Evolutionary conservation across 257 asterid species (phyloP), one percentile per base, ranked within the genome.

Genomic region (Plantago elongata): DNA sequence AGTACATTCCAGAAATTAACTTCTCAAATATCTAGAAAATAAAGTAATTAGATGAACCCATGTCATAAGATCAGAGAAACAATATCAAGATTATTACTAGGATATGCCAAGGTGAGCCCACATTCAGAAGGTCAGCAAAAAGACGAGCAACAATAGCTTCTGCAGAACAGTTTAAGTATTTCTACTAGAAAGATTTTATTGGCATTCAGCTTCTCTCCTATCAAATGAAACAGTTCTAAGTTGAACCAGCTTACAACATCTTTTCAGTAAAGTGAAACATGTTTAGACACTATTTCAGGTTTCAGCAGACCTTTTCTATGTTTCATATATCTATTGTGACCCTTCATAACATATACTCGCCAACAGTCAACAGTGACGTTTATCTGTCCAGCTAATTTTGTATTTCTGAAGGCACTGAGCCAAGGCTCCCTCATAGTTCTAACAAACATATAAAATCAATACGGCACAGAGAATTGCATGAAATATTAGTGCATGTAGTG

Each of bases 1-100:
- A 77, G 76, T 90, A 90, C 97, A 90, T 84, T 66, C 97, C 97
- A 18, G 95, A 87, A 22, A 73, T 84, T 46, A 90, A 16, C 83
- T 90, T 90, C 80, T 90, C 97, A 59, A 84, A 87, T 72, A 87
- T 77, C 97, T 90, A 81, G 27, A 70, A 69, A 42, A 70, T 69
- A 15, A 44, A 48, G 63, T 0, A 61, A 51, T 34, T 16, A 55
- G 57, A 62, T 18, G 64, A 57, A 43, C 44, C 22, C 55, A 46
- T 5, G 10, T 3, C 13, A n/a, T 22, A 11, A 9, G 15, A 17
- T 48, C 9, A 12, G 46, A 13, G 52, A 17, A 63, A 48, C 7
- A 17, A 3, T 13, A 13, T 47, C 44, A 57, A 52, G 18, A 59
- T 22, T 22, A 30, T 9, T 12, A 9, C 18, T 17, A 12, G 27